Percentiles rank a stretch among this genome's conserved stretches.
Conservation (phyloP, 169 alveolate genomes). For the Plasmodium gonderi region DNA sequence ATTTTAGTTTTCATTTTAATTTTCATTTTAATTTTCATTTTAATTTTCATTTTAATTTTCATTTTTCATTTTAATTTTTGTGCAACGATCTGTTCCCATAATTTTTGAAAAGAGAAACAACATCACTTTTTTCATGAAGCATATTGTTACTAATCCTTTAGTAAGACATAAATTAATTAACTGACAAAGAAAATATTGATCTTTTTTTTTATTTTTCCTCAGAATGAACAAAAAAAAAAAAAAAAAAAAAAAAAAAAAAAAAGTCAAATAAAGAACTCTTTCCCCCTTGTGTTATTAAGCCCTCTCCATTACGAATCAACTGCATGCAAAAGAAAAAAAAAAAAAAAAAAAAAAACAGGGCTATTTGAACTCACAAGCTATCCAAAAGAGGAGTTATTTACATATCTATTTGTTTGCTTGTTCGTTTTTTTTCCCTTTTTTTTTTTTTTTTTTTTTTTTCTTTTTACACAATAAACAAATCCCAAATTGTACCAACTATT, state of each 20-base stretch:
- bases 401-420: not conserved
- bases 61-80: not conserved
- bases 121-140: not conserved
- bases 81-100: not conserved
- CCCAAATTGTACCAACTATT: not conserved
- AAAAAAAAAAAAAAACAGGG: not conserved
- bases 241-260: not conserved
- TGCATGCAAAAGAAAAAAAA: conserved; percentile 15
- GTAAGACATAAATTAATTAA: not conserved
- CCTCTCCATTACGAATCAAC: not conserved
- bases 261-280: not conserved
- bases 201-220: not conserved
- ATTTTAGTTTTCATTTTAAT: not conserved
- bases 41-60: not conserved
- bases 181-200: not conserved
- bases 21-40: not conserved
- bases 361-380: not conserved
- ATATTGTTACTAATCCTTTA: not conserved
- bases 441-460: not conserved
- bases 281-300: not conserved
- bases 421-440: not conserved
- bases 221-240: not conserved
- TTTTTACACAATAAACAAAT: not conserved
- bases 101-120: not conserved
- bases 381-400: not conserved